phyloP scores from a whole-genome alignment of 1,284 basidiomycete species.

The Ganoderma resinaceum region DNA sequence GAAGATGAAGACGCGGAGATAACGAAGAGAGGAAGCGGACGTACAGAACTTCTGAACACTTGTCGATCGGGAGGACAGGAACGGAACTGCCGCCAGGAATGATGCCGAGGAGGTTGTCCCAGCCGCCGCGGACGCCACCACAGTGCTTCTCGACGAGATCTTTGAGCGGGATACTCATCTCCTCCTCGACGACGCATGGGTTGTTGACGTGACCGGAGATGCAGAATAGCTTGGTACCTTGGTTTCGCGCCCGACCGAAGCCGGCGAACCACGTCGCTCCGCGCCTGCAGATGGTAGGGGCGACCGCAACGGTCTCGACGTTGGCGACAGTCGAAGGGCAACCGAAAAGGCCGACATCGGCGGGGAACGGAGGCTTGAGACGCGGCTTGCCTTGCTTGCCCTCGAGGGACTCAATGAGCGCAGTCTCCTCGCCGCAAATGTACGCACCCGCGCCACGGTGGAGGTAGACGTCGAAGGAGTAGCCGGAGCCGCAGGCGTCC shows the following conservation, averaged over 20 bases:
- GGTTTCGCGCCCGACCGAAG: constrained; percentile 93
- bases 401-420: constrained; percentile 95
- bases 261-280: constrained; percentile 93
- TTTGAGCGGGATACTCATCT: constrained; percentile 97
- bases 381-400: constrained; percentile 98
- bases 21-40: constrained; percentile 39
- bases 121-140: constrained; percentile 93
- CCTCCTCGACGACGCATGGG: constrained; percentile 98
- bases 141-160: constrained; percentile 97
- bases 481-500: constrained; percentile 92
- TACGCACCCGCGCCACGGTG: constrained; percentile 98
- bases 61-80: constrained; percentile 88
- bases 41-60: constrained; percentile 86
- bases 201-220: constrained; percentile 98
- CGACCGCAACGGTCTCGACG: constrained; percentile 97
- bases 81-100: constrained; percentile 96
- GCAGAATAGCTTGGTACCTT: constrained; percentile 96
- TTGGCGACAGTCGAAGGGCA: constrained; percentile 98
- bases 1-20: constrained; percentile 10
- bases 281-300: constrained; percentile 94
- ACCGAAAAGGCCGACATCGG: constrained; percentile 96
- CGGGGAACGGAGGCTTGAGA: constrained; percentile 99
- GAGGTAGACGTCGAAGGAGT: constrained; percentile 95
- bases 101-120: constrained; percentile 96
- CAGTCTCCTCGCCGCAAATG: constrained; percentile 99